Conservation (phyloP, 768 basidiomycete genomes). For the Boletus sp. region DNA sequence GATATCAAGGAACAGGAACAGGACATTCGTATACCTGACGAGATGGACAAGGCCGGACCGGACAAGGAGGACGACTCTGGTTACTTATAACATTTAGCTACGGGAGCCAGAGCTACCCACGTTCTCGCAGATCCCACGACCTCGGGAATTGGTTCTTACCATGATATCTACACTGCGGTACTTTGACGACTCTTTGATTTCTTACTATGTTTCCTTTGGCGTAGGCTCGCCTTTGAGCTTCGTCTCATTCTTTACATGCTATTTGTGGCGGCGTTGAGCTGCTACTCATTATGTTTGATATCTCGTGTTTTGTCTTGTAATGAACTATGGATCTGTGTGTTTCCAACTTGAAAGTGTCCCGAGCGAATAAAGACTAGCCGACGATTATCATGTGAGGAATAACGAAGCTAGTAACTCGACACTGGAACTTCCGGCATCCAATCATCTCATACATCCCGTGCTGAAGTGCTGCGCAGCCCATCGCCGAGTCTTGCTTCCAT, state of each 20-base stretch:
- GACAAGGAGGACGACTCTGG: conserved; percentile 32
- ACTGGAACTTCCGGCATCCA: not conserved
- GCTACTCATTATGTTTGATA: not conserved
- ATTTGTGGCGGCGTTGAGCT: conserved; percentile 14
- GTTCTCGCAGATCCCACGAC: not conserved
- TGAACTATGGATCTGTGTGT: not conserved
- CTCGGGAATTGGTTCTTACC: not conserved
- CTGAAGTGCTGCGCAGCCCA: conserved; percentile 16
- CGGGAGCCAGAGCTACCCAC: not conserved
- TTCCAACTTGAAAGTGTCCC: not conserved
- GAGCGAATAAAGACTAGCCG: not conserved
- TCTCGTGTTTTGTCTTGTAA: not conserved
- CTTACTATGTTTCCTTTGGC: not conserved
- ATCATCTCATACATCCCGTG: not conserved
- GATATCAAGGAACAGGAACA: conserved; percentile 24
- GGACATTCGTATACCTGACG: conserved; percentile 34
- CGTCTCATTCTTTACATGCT: not conserved
- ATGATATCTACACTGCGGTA: not conserved
- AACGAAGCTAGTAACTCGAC: not conserved
- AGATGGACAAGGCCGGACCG: conserved; percentile 34
- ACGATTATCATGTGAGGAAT: not conserved
- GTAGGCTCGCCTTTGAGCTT: not conserved
- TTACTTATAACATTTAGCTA: conserved; percentile 22
- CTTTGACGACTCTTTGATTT: not conserved
- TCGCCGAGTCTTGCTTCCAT: conserved; percentile 41